These are phyloP conservation scores for Fusarium zealandicum DNA, from an alignment of 2,329 filamentous ascomycete species.

Conservation along the genomic window DNA sequence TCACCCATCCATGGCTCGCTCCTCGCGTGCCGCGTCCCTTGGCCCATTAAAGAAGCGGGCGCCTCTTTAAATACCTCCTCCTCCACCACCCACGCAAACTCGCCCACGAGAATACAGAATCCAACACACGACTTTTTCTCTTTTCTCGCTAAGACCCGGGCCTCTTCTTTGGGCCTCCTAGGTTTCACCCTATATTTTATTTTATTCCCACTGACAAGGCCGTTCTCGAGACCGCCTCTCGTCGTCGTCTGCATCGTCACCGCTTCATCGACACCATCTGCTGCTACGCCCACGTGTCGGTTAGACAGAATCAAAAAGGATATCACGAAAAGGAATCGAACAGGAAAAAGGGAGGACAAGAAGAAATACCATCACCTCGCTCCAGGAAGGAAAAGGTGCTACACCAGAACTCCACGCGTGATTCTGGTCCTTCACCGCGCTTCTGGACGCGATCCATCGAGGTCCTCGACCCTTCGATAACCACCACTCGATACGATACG, in stretches of 20 bases:
- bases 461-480: constrained; percentile 6
- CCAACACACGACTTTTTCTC: constrained; percentile 8
- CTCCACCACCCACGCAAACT: constrained; percentile 16
- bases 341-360: background rate
- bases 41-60: constrained; percentile 11
- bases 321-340: background rate
- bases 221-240: constrained; percentile 28
- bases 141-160: constrained; percentile 1
- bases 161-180: constrained; percentile 19
- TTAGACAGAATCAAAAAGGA: background rate
- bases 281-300: constrained; percentile 2
- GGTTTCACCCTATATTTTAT: background rate
- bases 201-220: background rate
- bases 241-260: constrained; percentile 10
- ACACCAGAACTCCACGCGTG: constrained; percentile 12
- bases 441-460: constrained; percentile 28
- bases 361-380: background rate
- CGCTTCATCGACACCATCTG: constrained; percentile 5
- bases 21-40: constrained; percentile 24
- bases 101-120: constrained; percentile 29
- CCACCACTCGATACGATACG: constrained; percentile 2
- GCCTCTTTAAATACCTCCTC: constrained; percentile 38
- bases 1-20: background rate
- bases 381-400: background rate
- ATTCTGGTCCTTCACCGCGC: constrained; percentile 6